Conservation (phyloP, 148 eudicot genomes). For the Chenopodium berlandieri region DNA sequence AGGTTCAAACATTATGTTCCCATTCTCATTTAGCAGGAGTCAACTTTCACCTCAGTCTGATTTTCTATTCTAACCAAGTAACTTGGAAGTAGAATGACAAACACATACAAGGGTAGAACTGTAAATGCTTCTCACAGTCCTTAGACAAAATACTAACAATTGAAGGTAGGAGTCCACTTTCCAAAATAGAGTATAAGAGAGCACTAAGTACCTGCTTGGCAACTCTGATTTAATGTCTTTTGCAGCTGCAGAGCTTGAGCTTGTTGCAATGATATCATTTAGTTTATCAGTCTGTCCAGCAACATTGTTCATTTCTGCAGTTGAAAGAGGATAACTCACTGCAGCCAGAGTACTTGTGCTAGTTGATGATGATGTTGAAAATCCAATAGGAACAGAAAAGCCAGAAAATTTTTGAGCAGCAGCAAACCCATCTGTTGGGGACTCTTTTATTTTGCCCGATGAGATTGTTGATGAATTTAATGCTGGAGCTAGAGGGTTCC, state of each 20-base stretch:
- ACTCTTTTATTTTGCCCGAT: slow-evolving; percentile 21
- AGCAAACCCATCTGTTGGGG: slow-evolving; percentile 26
- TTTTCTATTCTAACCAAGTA: too few species aligned
- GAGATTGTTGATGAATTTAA: slow-evolving; percentile 20
- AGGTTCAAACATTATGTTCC: not conserved
- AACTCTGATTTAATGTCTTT: slow-evolving; percentile 30
- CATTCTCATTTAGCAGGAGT: not conserved
- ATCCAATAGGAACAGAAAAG: slow-evolving; percentile 18
- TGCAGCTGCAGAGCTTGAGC: slow-evolving; percentile 27
- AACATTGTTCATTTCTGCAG: slow-evolving; percentile 24
- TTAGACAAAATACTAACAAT: not conserved
- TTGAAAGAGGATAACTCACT: slow-evolving; percentile 28
- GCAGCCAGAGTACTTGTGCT: slow-evolving; percentile 22
- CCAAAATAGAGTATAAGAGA: not conserved
- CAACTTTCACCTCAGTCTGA: not conserved
- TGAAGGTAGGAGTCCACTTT: not conserved
- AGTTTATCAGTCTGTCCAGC: slow-evolving; percentile 28
- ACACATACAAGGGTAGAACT: not conserved
- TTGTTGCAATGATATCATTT: slow-evolving; percentile 24
- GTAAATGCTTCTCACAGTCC: not conserved
- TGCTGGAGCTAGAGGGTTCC: slow-evolving; percentile 26
- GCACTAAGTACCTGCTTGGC: slow-evolving; percentile 47
- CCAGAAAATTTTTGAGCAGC: slow-evolving; percentile 27
- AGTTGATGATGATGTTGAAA: slow-evolving; percentile 26
- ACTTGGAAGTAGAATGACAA: not conserved